Base-by-base conservation (phyloP, 192 early-diverging fungal species). In the Mortierella hygrophila region DNA sequence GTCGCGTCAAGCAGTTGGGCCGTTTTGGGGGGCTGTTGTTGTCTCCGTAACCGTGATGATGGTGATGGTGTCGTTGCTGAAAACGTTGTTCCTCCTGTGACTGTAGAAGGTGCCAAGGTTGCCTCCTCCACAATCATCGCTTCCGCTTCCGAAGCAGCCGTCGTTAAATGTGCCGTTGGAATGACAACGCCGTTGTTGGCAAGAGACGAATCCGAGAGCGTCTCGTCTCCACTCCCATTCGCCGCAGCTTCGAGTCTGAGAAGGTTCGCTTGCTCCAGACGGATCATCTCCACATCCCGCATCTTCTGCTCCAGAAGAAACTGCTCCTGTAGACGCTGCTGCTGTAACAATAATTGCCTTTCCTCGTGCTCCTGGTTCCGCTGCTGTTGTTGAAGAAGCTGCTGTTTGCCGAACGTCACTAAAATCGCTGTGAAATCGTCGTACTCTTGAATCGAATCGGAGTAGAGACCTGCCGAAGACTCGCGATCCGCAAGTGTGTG, bases 341-440 rank as follows among this genome's bases (percentile, higher is more conserved):
- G 52, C 7, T 79, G 68, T 5, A 72, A 29, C 41, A 72, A 10
- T 21, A 35, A 0, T 26, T 73, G 74, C 8, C 46, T n/a, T 9
- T 68, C 26, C 35, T 80, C 83, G 7, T 52, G 23, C 4, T 79
- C 83, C 38, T 65, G 35, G 15, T 74, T 42, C 32, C 44, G 60
- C 23, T 70, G 21, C 63, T 78, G 70, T 29, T 86, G 84, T 9
- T 52, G 15, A 10, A 40, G 35, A 18, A 86, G 35, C n/a, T 86
- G 84, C n/a, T 78, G 70, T 23, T 77, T 44, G n/a, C 70, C 74
- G n/a, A 86, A 86, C 4, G 75, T 74, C 23, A 91, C 83, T 6
- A 93, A 80, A 38, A 93, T 87, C 44, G 90, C 87, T 13, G 92
- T 93, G 81, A 91, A 93, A 78, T 93, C 92, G 76, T 93, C 92